phyloP scores from a whole-genome alignment of 176 grass and related monocot species.

The Olyra latifolia region DNA sequence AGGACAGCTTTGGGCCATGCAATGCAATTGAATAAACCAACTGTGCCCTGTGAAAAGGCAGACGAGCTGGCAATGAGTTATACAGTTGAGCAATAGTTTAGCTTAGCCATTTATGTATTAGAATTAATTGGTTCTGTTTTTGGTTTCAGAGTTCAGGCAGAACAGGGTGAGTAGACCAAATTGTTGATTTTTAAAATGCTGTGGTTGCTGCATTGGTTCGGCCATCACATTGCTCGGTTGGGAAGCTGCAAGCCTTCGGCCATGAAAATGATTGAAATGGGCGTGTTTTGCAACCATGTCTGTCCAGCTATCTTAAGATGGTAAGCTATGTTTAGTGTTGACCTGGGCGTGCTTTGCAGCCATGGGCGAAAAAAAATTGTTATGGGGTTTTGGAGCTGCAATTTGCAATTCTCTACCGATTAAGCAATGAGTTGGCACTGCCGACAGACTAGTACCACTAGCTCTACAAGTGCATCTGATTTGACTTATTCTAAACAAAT shows the following conservation, averaged over 20 bases:
- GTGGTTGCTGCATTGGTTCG: background rate
- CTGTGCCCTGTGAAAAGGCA: background rate
- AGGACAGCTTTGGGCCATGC: background rate
- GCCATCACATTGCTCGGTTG: constrained; percentile 3
- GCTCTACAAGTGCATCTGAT: background rate
- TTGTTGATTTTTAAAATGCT: background rate
- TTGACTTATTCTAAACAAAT: constrained; percentile 19
- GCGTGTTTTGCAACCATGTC: background rate
- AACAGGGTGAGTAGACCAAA: constrained; percentile 21
- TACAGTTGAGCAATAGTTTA: background rate
- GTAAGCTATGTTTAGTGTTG: background rate
- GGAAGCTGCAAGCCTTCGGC: background rate
- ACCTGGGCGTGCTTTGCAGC: no score
- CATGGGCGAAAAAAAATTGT: background rate
- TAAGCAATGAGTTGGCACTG: constrained; percentile 12
- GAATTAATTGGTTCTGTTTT: background rate
- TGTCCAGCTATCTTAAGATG: background rate
- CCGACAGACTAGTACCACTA: constrained; percentile 25
- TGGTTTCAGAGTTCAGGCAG: background rate
- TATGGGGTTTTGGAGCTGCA: background rate
- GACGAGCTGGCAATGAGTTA: background rate
- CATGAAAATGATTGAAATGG: background rate
- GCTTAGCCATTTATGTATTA: background rate
- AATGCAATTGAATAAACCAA: constrained; percentile 7
- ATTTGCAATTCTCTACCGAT: background rate